Conservation (phyloP, 2,329 filamentous ascomycete species). For the Clarireedia hainanense region DNA sequence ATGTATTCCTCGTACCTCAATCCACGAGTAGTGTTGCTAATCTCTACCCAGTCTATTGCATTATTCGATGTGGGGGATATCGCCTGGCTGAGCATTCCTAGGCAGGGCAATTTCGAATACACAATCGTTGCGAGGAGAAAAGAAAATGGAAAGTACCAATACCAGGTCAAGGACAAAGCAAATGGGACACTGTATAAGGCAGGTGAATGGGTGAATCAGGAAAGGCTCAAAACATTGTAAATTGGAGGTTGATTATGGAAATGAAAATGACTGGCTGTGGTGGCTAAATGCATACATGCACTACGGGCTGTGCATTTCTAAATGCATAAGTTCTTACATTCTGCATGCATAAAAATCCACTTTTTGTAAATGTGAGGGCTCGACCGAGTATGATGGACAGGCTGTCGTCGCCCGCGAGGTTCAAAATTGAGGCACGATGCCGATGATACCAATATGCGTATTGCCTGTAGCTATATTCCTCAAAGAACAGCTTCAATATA, state of each 20-base stretch:
- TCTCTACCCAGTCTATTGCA: background rate
- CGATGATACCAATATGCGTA: too few relatives aligned
- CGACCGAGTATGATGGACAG: too few relatives aligned
- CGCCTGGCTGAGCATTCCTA: background rate
- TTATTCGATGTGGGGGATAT: background rate
- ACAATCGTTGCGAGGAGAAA: background rate
- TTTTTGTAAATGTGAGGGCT: too few relatives aligned
- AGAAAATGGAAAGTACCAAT: conserved; percentile 1
- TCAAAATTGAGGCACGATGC: too few relatives aligned
- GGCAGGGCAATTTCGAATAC: conserved; percentile 1
- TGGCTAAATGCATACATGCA: too few relatives aligned
- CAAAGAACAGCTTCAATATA: too few relatives aligned
- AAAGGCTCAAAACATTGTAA: background rate
- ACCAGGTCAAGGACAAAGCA: conserved; percentile 8
- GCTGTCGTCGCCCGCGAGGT: too few relatives aligned
- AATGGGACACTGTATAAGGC: conserved; percentile 7
- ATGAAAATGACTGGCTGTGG: background rate
- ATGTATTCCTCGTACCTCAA: background rate
- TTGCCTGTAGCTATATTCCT: too few relatives aligned
- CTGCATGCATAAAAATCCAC: too few relatives aligned
- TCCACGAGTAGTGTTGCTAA: background rate
- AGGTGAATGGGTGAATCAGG: conserved; percentile 10
- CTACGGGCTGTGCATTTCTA: too few relatives aligned
- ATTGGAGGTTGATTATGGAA: background rate
- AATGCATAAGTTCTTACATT: too few relatives aligned